Conservation (phyloP, 306 rosid species). For the Pueraria montana region DNA sequence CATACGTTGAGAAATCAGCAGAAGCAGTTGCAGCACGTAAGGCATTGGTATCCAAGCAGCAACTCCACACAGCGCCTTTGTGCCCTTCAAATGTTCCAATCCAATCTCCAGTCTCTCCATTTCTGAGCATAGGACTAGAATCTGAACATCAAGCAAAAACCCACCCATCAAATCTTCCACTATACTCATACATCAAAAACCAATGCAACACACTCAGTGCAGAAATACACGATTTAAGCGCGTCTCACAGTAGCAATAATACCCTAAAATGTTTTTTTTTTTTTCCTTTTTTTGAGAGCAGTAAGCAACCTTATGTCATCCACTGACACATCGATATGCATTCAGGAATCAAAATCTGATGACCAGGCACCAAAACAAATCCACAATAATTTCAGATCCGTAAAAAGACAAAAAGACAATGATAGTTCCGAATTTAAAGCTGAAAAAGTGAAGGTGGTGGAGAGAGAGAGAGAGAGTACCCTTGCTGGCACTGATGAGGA, state of each 20-base stretch:
- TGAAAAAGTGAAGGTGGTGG: background rate
- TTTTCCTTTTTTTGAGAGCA: too few species aligned
- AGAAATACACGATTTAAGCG: background rate
- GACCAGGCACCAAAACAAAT: background rate
- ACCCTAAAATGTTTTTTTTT: background rate
- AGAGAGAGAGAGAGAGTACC: constrained; percentile 56
- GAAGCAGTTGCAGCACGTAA: constrained; percentile 97
- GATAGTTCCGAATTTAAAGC: background rate
- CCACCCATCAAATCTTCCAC: background rate
- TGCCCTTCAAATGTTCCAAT: constrained; percentile 99
- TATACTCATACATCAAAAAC: constrained; percentile 1
- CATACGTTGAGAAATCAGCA: constrained; percentile 96
- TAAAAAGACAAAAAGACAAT: background rate
- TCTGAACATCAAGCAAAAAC: constrained; percentile 56
- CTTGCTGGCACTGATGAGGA: constrained; percentile 98
- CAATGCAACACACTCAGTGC: background rate
- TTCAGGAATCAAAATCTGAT: background rate
- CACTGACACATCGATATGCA: background rate
- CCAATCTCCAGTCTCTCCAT: constrained; percentile 99
- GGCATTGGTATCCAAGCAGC: constrained; percentile 95
- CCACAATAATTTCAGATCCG: constrained; percentile 21
- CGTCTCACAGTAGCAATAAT: background rate
- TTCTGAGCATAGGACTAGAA: constrained; percentile 96
- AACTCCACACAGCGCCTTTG: constrained; percentile 99
- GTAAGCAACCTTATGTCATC: background rate